phyloP scores from a whole-genome alignment of 73 alveolate species.

The Stentor coeruleus region DNA sequence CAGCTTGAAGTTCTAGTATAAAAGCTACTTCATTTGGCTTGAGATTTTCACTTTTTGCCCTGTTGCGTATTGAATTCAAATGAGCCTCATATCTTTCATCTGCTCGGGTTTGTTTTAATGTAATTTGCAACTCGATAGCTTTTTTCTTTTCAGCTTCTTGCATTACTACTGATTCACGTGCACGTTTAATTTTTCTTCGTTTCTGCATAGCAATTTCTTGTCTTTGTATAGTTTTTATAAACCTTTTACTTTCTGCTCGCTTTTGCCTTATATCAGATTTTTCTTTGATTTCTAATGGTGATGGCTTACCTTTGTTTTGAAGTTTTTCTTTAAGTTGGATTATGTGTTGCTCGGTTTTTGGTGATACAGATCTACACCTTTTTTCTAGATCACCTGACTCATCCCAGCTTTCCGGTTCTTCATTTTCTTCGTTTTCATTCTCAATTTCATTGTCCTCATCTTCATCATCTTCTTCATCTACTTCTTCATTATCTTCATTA shows the following conservation, averaged over 20 bases:
- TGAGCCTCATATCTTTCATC: slow-evolving; percentile 27
- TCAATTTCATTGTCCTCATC: no score
- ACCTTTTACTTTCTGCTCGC: slow-evolving; percentile 1
- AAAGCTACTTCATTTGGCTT: slow-evolving; percentile 25
- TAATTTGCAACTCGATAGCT: neutral
- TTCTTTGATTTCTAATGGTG: neutral
- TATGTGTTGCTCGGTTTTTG: neutral
- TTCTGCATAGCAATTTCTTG: slow-evolving; percentile 13
- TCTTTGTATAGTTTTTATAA: neutral
- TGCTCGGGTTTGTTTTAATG: slow-evolving; percentile 14
- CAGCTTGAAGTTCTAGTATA: slow-evolving; percentile 16
- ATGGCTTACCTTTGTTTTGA: neutral
- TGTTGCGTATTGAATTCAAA: neutral
- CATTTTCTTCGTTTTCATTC: neutral
- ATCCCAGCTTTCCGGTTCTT: neutral
- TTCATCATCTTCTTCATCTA: neutral
- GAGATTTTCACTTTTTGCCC: slow-evolving; percentile 27
- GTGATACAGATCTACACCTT: slow-evolving; percentile 3
- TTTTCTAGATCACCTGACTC: neutral
- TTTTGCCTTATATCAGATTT: neutral
- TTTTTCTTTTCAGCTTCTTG: neutral
- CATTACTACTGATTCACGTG: neutral
- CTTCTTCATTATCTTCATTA: slow-evolving; percentile 1
- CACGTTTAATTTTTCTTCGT: neutral
- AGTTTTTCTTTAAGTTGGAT: neutral